Percentiles rank a stretch among this genome's conserved stretches.
Evolutionary conservation across 2,329 filamentous ascomycete genomes (phyloP).

Genomic region (Parafenestella ontariensis): DNA sequence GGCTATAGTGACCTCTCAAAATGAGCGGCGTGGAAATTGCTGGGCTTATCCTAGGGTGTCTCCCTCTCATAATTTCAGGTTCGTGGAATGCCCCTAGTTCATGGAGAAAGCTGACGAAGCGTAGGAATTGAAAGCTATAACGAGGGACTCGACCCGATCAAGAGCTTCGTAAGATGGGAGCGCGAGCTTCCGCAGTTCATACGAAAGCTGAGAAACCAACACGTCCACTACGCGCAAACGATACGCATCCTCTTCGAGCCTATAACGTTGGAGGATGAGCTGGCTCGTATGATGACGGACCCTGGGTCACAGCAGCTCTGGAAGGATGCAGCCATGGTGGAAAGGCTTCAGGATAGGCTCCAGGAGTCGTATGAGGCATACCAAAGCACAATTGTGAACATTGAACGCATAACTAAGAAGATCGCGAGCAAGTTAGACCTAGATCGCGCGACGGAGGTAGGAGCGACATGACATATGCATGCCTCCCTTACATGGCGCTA

Average conservation of each 20-base stretch:
- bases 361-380: constrained; percentile 46
- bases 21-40: constrained; percentile 46
- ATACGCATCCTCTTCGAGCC: constrained; percentile 46
- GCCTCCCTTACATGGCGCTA: constrained; percentile 21
- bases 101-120: neutral
- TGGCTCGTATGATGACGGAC: constrained; percentile 45
- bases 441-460: constrained; percentile 43
- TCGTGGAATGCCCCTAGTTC: constrained; percentile 4
- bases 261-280: constrained; percentile 45
- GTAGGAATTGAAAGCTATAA: constrained; percentile 47
- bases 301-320: constrained; percentile 38
- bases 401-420: constrained; percentile 44
- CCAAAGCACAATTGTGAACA: constrained; percentile 44
- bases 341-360: constrained; percentile 42
- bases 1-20: neutral
- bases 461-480: neutral
- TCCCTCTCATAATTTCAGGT: constrained; percentile 50
- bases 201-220: constrained; percentile 46
- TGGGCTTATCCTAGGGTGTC: constrained; percentile 45
- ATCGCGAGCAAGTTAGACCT: constrained; percentile 48
- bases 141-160: constrained; percentile 50
- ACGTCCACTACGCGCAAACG: constrained; percentile 47
- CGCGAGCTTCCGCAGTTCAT: constrained; percentile 45
- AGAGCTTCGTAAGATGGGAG: constrained; percentile 47
- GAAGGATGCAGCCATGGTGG: constrained; percentile 40